Evolutionary conservation across 805 yeast species (phyloP), one percentile per base, ranked within the genome.

Genomic region (Pichia nanzhaoensis): DNA sequence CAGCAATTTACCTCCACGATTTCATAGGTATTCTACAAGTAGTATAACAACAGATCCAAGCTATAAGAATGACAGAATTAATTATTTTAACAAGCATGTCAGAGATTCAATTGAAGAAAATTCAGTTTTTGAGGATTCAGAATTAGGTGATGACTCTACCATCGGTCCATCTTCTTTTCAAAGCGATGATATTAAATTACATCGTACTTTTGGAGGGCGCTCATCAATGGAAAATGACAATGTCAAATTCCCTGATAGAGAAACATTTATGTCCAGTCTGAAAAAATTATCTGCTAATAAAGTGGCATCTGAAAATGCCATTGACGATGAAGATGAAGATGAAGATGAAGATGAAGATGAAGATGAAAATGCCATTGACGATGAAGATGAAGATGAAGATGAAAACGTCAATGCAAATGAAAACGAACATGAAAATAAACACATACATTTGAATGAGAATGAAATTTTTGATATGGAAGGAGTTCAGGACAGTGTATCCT

Each of bases 11-110:
- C 1, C 33, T 24, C 45, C 52, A 28, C 38, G 53, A 33, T 49
- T 48, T 14, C 65, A 59, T 42, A 50, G 64, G 32, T 57, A 61
- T 35, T 61, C 66, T 1, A 54, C 63, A 4, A 56, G 52, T 42
- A 57, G 57, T 24, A 51, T 55, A 5, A 46, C 49, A 9, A 46
- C 52, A 14, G 48, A 30, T 28, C 30, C 54, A 17, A 37, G 24
- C 3, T 22, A 39, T 16, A 33, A 42, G 28, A n/a, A 31, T 30
- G 21, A 32, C 4, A 33, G 35, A 24, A 24, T 27, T 10, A 34
- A 9, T 13, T 18, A 14, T 17, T n/a, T 37, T 5, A 22, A 22
- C n/a, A 36, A 34, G 4, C 3, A 12, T 7, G 13, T 7, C 4
- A 20, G 19, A 31, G 21, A 4, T 17, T 24, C 46, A 7, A 46